Conservation (phyloP, 2,329 filamentous ascomycete genomes). For the Nemania bipapillata region DNA sequence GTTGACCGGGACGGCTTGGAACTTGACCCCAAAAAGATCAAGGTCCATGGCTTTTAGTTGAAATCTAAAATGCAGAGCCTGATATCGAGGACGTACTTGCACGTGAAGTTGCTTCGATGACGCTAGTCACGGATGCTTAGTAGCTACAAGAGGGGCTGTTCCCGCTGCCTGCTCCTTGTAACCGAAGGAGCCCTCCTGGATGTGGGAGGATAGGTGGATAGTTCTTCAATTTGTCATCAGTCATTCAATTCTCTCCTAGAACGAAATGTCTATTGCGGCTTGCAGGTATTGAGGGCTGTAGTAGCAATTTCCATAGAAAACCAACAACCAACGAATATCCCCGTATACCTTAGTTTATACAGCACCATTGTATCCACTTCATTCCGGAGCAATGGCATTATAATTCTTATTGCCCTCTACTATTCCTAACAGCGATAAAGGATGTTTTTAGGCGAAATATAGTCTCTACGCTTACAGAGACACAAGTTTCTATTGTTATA, state of each 20-base stretch:
- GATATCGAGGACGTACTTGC: neutral
- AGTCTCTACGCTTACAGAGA: neutral
- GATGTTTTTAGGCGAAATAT: neutral
- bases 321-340: too few species aligned
- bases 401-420: neutral
- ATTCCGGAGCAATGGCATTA: neutral
- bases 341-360: too few species aligned
- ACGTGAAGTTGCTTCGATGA: neutral
- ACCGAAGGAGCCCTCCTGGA: too few species aligned
- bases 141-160: neutral
- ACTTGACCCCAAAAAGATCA: conserved; percentile 95
- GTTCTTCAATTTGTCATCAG: too few species aligned
- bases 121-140: conserved; percentile 7
- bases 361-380: neutral
- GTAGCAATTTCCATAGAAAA: conserved; percentile 13
- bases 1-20: conserved; percentile 92
- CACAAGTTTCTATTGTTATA: neutral
- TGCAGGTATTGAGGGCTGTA: neutral
- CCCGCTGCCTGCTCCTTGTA: too few species aligned
- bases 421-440: neutral
- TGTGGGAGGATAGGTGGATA: too few species aligned
- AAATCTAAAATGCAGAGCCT: neutral
- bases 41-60: conserved; percentile 75
- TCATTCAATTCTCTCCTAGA: neutral
- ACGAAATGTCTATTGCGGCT: neutral